These are phyloP conservation scores for Rhodamnia rubescens DNA, from an alignment of 345 rosid genomes.

Conservation along the genomic window DNA sequence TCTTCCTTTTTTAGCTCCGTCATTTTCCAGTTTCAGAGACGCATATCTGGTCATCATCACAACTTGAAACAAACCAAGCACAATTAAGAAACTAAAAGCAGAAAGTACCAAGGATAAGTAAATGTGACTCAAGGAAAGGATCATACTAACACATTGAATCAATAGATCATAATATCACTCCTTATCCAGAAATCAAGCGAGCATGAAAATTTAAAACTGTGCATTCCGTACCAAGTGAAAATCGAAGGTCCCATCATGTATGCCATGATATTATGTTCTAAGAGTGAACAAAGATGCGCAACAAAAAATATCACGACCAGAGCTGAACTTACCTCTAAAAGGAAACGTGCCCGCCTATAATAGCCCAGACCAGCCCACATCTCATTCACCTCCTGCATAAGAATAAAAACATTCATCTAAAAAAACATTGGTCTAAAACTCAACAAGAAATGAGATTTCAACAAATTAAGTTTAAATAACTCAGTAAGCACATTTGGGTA, in stretches of 20 bases:
- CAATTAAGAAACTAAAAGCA: background rate
- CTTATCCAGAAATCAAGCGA: background rate
- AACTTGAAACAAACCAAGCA: background rate
- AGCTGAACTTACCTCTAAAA: conserved; percentile 51
- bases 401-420: background rate
- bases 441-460: background rate
- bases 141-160: background rate
- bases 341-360: conserved; percentile 86
- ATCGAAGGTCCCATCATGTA: background rate
- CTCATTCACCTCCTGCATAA: conserved; percentile 84
- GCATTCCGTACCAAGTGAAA: background rate
- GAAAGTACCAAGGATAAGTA: background rate
- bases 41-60: background rate
- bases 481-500: background rate
- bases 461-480: background rate
- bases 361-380: conserved; percentile 98
- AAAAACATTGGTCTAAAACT: background rate
- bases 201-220: background rate
- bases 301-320: background rate
- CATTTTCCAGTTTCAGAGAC: background rate
- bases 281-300: background rate
- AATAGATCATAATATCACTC: background rate
- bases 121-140: background rate
- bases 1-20: background rate
- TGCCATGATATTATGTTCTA: background rate